Percentiles rank a stretch among this genome's conserved stretches.
Conservation (phyloP, 225 moss, liverwort and hornwort genomes). For the Sphagnum tenellum region DNA sequence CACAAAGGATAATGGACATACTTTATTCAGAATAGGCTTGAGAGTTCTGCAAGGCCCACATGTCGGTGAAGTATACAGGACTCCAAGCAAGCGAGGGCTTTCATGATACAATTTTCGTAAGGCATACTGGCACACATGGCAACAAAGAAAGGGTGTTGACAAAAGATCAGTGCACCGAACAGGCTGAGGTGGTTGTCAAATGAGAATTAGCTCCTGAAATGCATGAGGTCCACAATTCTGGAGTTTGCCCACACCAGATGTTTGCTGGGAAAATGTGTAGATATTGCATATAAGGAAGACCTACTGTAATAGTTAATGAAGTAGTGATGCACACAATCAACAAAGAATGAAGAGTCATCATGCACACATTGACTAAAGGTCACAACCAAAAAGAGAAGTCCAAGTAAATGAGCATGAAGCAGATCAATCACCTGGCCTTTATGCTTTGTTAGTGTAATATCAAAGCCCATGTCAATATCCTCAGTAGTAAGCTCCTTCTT, state of each 20-base stretch:
- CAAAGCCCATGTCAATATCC: conserved; percentile 82
- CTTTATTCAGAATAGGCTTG: conserved; percentile 95
- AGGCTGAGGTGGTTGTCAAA: neutral
- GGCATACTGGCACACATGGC: conserved; percentile 56
- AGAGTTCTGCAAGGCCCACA: conserved; percentile 93
- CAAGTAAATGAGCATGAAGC: neutral
- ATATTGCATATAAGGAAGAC: too few relatives aligned
- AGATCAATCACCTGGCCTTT: conserved; percentile 70
- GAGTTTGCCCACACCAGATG: too few relatives aligned
- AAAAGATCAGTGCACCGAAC: too few relatives aligned
- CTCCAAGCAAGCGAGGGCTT: conserved; percentile 90
- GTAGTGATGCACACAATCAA: too few relatives aligned
- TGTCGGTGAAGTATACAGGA: conserved; percentile 85
- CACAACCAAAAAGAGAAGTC: neutral
- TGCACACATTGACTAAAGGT: neutral
- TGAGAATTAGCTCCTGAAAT: too few relatives aligned
- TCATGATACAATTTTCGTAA: conserved; percentile 91
- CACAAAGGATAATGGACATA: conserved; percentile 1
- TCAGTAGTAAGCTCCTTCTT: conserved; percentile 85
- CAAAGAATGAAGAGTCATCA: too few relatives aligned
- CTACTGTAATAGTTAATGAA: too few relatives aligned
- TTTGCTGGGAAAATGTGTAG: too few relatives aligned
- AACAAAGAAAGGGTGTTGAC: neutral
- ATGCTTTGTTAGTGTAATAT: conserved; percentile 81
- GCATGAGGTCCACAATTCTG: too few relatives aligned